Evolutionary conservation across 768 basidiomycete species (phyloP).

Genomic region (Suillus subaureus): DNA sequence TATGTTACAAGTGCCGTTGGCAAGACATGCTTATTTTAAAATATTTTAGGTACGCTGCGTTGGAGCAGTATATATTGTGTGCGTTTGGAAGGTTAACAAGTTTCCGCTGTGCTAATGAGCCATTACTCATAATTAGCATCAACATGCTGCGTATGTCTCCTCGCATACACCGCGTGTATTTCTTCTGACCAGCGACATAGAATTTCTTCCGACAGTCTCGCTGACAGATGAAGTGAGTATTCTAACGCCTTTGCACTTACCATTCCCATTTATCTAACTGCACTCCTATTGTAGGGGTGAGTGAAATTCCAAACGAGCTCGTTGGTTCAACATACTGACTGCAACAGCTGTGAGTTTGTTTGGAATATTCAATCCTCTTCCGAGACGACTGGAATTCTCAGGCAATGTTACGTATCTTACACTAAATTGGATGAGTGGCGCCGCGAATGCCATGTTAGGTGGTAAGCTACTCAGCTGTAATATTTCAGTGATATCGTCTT

Average conservation of each 20-base stretch:
- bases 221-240: neutral
- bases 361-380: neutral
- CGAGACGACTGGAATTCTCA: neutral
- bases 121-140: neutral
- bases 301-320: neutral
- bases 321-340: neutral
- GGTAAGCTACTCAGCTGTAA: neutral
- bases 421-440: neutral
- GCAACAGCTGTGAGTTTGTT: neutral
- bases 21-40: neutral
- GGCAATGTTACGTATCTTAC: neutral
- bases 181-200: neutral
- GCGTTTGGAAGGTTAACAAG: neutral
- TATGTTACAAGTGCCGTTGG: neutral
- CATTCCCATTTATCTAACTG: neutral
- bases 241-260: neutral
- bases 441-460: neutral
- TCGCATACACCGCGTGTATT: neutral
- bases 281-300: neutral
- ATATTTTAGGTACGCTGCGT: neutral
- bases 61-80: neutral
- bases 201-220: neutral
- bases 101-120: neutral
- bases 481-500: neutral
- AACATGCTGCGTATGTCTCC: neutral